These are phyloP conservation scores for Fraxinus xanthoxyloides DNA, from an alignment of 305 asterid genomes.

Conservation along the genomic window DNA sequence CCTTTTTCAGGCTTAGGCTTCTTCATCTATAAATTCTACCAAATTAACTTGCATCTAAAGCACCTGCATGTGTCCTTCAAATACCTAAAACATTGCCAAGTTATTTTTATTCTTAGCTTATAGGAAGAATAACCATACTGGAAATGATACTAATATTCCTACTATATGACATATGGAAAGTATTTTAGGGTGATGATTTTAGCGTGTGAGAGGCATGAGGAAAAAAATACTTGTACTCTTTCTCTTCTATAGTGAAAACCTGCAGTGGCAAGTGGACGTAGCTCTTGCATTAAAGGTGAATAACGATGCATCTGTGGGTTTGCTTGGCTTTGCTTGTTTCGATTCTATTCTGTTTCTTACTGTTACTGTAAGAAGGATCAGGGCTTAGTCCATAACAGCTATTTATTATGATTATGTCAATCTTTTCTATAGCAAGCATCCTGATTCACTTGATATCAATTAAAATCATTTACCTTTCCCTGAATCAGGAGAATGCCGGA, in stretches of 20 bases:
- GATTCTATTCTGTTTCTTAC: background rate
- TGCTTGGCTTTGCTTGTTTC: background rate
- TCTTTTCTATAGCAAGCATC: background rate
- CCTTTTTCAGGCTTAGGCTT: background rate
- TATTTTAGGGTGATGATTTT: background rate
- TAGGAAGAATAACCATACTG: background rate
- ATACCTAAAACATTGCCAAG: background rate
- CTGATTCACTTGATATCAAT: background rate
- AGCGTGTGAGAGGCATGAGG: background rate
- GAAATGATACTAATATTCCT: background rate
- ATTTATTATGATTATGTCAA: background rate
- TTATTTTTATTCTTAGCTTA: background rate
- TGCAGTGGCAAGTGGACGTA: background rate
- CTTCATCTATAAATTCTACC: background rate
- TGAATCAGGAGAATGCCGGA: conserved; percentile 47
- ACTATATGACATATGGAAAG: background rate
- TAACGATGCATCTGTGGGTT: background rate
- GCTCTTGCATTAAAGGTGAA: background rate
- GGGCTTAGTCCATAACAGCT: background rate
- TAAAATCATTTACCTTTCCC: conserved; percentile 10
- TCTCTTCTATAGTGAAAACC: background rate
- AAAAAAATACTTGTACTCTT: background rate
- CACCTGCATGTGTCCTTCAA: conserved; percentile 1
- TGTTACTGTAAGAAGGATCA: background rate
- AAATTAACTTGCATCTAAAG: background rate